A percentile compares a stretch with the other conserved stretches of the same genome.
phyloP scores from a whole-genome alignment of 257 asterid species.

The Vinca minor region DNA sequence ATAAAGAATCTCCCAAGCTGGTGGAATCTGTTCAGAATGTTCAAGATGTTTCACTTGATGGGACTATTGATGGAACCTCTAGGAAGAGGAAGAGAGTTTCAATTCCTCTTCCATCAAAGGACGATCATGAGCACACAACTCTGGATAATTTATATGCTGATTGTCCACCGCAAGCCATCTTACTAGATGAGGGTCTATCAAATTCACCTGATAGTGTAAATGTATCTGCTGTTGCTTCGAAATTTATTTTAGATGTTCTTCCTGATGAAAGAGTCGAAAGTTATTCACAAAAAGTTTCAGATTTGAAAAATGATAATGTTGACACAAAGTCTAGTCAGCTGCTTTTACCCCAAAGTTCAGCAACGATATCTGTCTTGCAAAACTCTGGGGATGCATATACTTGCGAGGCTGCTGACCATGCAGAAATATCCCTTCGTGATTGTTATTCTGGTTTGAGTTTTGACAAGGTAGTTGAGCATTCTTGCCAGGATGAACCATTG shows the following conservation, averaged over 20 bases:
- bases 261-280: slow-evolving; percentile 8
- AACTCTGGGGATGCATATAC: neutral
- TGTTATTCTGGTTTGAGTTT: slow-evolving; percentile 17
- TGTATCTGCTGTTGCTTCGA: slow-evolving; percentile 16
- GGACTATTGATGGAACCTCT: slow-evolving; percentile 18
- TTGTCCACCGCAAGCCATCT: slow-evolving; percentile 12
- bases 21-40: slow-evolving; percentile 13
- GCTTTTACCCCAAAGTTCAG: slow-evolving; percentile 22
- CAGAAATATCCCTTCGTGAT: slow-evolving; percentile 15
- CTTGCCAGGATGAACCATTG: slow-evolving; percentile 16
- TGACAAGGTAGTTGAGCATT: slow-evolving; percentile 21
- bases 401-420: slow-evolving; percentile 18
- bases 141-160: slow-evolving; percentile 9
- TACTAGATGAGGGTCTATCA: slow-evolving; percentile 16
- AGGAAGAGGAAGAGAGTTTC: slow-evolving; percentile 31
- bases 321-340: slow-evolving; percentile 11
- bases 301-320: slow-evolving; percentile 25
- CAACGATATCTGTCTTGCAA: slow-evolving; percentile 18
- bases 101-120: slow-evolving; percentile 10
- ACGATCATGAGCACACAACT: slow-evolving; percentile 11
- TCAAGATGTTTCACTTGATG: slow-evolving; percentile 16
- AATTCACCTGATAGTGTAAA: slow-evolving; percentile 7
- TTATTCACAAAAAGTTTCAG: slow-evolving; percentile 17
- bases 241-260: slow-evolving; percentile 14
- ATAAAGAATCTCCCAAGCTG: slow-evolving; percentile 16